Evolutionary conservation across 495 filamentous ascomycete genomes (phyloP), one percentile per base, ranked within the genome.

Genomic region (Chaetomium fimeti): DNA sequence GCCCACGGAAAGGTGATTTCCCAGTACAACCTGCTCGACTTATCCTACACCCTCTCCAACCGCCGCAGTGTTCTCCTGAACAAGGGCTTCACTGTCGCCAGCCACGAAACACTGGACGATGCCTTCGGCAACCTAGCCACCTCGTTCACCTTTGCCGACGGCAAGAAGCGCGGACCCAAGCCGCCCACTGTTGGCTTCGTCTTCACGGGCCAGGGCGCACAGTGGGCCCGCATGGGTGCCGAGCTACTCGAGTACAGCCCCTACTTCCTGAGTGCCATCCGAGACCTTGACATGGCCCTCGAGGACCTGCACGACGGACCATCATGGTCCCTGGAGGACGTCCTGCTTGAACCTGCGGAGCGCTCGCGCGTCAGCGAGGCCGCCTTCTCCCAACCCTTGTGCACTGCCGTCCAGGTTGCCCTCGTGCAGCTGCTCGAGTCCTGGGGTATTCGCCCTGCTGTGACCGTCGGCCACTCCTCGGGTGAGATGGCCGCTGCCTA

Each of bases 181-280:
- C 42, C 32, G 1, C 32, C 32, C 32, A 36, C 32, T 5, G 32
- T 82, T 77, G 71, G 80, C 24, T 71, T 76, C 56, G 65, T 76
- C n/a, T 78, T 78, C 56, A 76, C 74, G 2, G 75, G 75, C 5
- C 75, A 78, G 51, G 75, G 75, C 8, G 75, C 75, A 18, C 79
- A 84, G 58, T 84, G 79, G 69, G 43, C 68, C 12, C 66, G 68
- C 2, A 85, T 85, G 83, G 82, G 81, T 1, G 65, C 72, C 6
- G 75, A 72, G 20, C 70, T 83, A 1, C 62, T 80, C 1, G 49
- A 68, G 18, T 45, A 71, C 12, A 74, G 70, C 47, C 64, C 73
- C 12, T 11, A 64, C 2, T 75, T 72, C 38, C 40, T 68, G 13
- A 18, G 52, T 11, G 68, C 63, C 0, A 38, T 79, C 5, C 47